Percentiles rank a stretch among this genome's conserved stretches.
Conservation (phyloP, 2,329 filamentous ascomycete species). For the Dothideomycetes sp. region DNA sequence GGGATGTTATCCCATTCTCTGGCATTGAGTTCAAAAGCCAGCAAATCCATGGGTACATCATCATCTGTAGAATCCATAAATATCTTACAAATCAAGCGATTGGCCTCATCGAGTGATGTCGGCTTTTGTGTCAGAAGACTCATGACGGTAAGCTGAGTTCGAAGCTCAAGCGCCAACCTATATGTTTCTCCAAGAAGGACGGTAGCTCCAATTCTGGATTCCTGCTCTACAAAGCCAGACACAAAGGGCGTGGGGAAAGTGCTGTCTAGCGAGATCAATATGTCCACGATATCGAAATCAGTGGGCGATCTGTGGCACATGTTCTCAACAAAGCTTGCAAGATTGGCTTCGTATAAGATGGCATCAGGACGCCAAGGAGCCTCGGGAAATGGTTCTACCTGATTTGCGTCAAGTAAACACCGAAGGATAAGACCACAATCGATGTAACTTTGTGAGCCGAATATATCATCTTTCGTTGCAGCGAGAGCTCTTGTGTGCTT, state of each 20-base stretch:
- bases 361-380: constrained; percentile 27
- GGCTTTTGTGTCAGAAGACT: background rate
- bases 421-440: constrained; percentile 26
- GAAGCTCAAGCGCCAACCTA: constrained; percentile 39
- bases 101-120: background rate
- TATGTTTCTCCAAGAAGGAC: constrained; percentile 32
- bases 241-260: constrained; percentile 25
- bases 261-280: constrained; percentile 21
- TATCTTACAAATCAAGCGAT: background rate
- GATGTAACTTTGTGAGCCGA: constrained; percentile 30
- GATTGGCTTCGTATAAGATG: constrained; percentile 33
- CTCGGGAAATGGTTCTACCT: constrained; percentile 13
- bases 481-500: constrained; percentile 22
- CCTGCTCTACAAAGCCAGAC: constrained; percentile 10
- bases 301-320: constrained; percentile 21
- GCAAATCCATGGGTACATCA: background rate
- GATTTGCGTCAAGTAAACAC: constrained; percentile 24
- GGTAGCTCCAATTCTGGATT: constrained; percentile 25
- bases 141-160: constrained; percentile 35
- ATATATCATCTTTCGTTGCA: constrained; percentile 23
- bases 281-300: constrained; percentile 19
- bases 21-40: background rate
- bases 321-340: constrained; percentile 29
- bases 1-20: background rate
- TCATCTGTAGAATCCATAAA: background rate